Conservation (phyloP, 148 eudicot species). For the Camellia lanceoleosa region DNA sequence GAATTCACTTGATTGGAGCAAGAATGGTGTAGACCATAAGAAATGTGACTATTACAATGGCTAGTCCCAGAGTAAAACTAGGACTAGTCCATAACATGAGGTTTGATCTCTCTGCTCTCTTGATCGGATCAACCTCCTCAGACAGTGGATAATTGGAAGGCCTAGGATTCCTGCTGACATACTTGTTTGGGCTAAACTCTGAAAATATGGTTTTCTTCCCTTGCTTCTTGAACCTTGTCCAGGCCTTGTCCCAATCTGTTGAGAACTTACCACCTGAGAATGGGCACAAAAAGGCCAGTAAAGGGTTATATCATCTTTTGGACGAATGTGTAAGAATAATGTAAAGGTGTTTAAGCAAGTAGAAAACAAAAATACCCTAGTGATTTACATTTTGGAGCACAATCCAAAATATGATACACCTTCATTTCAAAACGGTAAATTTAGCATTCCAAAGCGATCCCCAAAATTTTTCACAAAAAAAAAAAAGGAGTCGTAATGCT, state of each 20-base stretch:
- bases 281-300: background rate
- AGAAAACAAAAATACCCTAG: too few species aligned
- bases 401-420: too few species aligned
- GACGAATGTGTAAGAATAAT: background rate
- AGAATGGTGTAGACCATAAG: slow-evolving; percentile 78
- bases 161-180: slow-evolving; percentile 93
- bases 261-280: slow-evolving; percentile 54
- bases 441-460: too few species aligned
- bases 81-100: slow-evolving; percentile 95
- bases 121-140: slow-evolving; percentile 96
- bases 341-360: background rate
- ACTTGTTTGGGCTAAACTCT: slow-evolving; percentile 67
- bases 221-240: slow-evolving; percentile 84
- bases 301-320: background rate
- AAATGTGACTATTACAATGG: slow-evolving; percentile 67
- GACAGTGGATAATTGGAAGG: slow-evolving; percentile 83
- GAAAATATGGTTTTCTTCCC: slow-evolving; percentile 61
- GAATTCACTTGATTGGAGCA: slow-evolving; percentile 55
- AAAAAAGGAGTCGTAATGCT: too few species aligned
- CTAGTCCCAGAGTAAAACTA: slow-evolving; percentile 64
- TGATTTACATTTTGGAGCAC: too few species aligned
- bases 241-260: slow-evolving; percentile 95
- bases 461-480: too few species aligned
- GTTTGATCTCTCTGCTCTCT: slow-evolving; percentile 83
- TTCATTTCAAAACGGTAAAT: too few species aligned